phyloP scores from a whole-genome alignment of 352 stramenopile genomes.

The Hyaloperonospora arabidopsidis region DNA sequence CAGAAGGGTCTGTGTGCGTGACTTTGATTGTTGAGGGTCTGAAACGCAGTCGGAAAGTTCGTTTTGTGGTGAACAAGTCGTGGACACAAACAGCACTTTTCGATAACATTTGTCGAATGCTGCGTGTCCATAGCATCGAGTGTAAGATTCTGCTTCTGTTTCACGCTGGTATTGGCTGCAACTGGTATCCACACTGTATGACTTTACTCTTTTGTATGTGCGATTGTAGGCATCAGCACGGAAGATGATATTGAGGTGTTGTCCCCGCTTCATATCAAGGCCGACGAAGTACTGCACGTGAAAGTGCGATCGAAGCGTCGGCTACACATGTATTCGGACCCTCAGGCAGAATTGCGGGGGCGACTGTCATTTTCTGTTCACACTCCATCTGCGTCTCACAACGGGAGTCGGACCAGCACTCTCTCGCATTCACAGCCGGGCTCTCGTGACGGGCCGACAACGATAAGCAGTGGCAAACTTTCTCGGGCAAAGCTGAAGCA shows the following conservation, averaged over 20 bases:
- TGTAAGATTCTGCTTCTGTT: constrained; percentile 19
- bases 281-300: constrained; percentile 60
- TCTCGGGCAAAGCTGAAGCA: constrained; percentile 18
- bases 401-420: constrained; percentile 12
- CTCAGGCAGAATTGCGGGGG: constrained; percentile 18
- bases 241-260: constrained; percentile 56
- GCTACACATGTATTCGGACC: constrained; percentile 24
- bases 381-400: constrained; percentile 20
- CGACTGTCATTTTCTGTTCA: constrained; percentile 23
- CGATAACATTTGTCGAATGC: constrained; percentile 63
- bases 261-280: constrained; percentile 65
- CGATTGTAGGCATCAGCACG: constrained; percentile 36
- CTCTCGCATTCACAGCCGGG: constrained; percentile 6
- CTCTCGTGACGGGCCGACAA: constrained; percentile 8
- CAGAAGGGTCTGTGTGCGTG: constrained; percentile 63
- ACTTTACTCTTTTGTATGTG: constrained; percentile 12
- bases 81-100: constrained; percentile 47
- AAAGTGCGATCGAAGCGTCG: constrained; percentile 52
- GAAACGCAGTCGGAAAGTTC: constrained; percentile 46
- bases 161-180: background rate
- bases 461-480: constrained; percentile 9
- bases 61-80: constrained; percentile 68
- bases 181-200: too few species aligned
- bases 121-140: constrained; percentile 61
- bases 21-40: constrained; percentile 62